These are phyloP conservation scores for Lactuca sativa DNA, from an alignment of 129 eudicot genomes.

Conservation along the genomic window DNA sequence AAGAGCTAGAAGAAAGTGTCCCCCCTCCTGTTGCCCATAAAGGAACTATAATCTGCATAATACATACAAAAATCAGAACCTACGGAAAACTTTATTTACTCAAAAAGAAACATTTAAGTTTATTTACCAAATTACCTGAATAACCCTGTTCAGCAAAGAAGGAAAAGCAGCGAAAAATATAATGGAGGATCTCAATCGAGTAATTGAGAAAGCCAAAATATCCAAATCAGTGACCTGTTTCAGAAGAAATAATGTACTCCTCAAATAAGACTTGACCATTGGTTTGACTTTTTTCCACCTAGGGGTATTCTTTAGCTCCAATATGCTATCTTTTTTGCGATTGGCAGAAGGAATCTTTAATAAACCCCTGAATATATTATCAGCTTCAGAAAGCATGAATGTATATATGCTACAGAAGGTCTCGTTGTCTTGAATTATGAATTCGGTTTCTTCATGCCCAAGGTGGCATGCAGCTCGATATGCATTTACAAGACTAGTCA, in stretches of 20 bases:
- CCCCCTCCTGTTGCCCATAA: conserved; percentile 88
- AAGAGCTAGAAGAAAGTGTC: conserved; percentile 58
- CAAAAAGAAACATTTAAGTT: background rate
- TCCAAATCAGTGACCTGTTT: conserved; percentile 78
- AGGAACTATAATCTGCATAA: conserved; percentile 71
- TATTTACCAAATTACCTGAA: conserved; percentile 51
- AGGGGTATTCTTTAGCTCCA: conserved; percentile 61
- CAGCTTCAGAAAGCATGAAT: conserved; percentile 72
- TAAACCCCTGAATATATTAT: conserved; percentile 60
- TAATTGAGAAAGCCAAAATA: conserved; percentile 56
- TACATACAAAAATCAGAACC: background rate
- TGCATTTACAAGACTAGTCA: conserved; percentile 69
- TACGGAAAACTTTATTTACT: background rate
- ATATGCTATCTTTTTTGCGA: conserved; percentile 57
- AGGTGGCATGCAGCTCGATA: conserved; percentile 91
- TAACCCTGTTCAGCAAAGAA: conserved; percentile 60
- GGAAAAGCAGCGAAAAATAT: conserved; percentile 81
- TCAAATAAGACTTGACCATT: conserved; percentile 71
- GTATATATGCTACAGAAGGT: conserved; percentile 57
- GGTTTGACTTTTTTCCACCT: conserved; percentile 74
- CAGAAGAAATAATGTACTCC: conserved; percentile 75
- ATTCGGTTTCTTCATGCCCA: conserved; percentile 64
- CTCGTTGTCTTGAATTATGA: conserved; percentile 51
- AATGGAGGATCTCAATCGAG: conserved; percentile 62
- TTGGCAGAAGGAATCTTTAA: conserved; percentile 56